Conservation (phyloP, 1,139 yeast species). For the Pichia sp. region DNA sequence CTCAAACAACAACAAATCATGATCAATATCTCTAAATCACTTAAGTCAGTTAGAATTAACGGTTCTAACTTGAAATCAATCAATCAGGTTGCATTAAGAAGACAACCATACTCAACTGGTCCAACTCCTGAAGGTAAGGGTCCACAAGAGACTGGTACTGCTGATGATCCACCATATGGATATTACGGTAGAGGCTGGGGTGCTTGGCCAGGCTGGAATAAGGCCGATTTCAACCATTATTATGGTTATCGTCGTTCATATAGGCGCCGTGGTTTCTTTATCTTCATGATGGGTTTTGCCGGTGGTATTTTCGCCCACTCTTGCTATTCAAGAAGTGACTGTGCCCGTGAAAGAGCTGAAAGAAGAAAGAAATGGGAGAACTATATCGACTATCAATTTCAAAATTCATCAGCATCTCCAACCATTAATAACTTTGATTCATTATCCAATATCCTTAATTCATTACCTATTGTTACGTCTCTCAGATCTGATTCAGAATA, state of each 20-base stretch:
- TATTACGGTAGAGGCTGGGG: constrained; percentile 1
- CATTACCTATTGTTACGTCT: background rate
- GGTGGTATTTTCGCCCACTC: constrained; percentile 6
- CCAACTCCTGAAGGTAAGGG: too few species aligned
- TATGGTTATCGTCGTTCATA: background rate
- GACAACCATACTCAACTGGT: too few species aligned
- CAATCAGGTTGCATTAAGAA: too few species aligned
- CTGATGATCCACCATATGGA: background rate
- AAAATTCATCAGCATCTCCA: too few species aligned
- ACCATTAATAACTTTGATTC: too few species aligned
- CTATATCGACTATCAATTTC: background rate
- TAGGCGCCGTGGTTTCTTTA: background rate
- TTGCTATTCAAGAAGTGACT: background rate
- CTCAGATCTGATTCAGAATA: background rate
- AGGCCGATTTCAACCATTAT: too few species aligned
- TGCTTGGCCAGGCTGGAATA: too few species aligned
- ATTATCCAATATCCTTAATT: background rate
- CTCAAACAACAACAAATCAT: background rate
- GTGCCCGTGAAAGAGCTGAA: background rate
- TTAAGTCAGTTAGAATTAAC: background rate
- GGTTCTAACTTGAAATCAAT: too few species aligned
- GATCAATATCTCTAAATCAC: too few species aligned
- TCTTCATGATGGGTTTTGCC: constrained; percentile 1
- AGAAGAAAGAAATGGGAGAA: background rate
- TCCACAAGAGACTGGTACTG: too few species aligned